Evolutionary conservation across 306 rosid genomes (phyloP), one percentile per base, ranked within the genome.

Genomic region (Morella rubra): DNA sequence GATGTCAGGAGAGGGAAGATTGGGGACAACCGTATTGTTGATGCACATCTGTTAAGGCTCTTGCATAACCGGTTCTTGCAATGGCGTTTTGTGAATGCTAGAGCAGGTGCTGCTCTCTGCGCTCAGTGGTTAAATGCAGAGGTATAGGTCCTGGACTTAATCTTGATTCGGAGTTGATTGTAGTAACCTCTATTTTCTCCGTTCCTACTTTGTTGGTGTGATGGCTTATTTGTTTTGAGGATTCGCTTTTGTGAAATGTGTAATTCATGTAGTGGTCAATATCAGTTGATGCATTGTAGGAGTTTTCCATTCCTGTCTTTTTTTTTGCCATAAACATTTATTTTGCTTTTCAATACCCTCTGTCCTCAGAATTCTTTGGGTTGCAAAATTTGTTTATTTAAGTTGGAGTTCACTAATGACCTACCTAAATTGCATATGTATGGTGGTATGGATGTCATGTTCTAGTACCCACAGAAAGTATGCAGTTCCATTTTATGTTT

Each of bases 51-150:
- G 40, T 76, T 92, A 84, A 96, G 97, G 87, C 90, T 93, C 20
- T 69, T 88, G 37, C 85, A 92, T 84, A 92, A 96, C 78, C 85
- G 97, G 83, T 85, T 85, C 53, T 68, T 96, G 82, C 99, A 96
- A 81, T 92, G 97, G 97, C 91, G 97, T 56, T 91, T 92, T 27
- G 89, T 84, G 19, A 92, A 96, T 75, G 97, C 97, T 54, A 91
- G 89, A 77, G 90, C 89, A 64, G 88, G 85, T 81, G 74, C 84
- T 83, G 55, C 94, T 13, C 88, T 87, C 60, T 84, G 88, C 75
- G 80, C 79, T 41, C 99, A 87, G 87, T 87, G 65, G 73, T 69
- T 85, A 80, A 96, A 87, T 84, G 90, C 96, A 16, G 99, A 96
- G 98, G 99, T 96, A 76, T 74, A 69, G 8, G 71, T 85, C 61